A percentile compares a stretch with the other conserved stretches of the same genome.
These are phyloP conservation scores for Eucalyptus sp. DNA, from an alignment of 345 rosid genomes.

Conservation along the genomic window DNA sequence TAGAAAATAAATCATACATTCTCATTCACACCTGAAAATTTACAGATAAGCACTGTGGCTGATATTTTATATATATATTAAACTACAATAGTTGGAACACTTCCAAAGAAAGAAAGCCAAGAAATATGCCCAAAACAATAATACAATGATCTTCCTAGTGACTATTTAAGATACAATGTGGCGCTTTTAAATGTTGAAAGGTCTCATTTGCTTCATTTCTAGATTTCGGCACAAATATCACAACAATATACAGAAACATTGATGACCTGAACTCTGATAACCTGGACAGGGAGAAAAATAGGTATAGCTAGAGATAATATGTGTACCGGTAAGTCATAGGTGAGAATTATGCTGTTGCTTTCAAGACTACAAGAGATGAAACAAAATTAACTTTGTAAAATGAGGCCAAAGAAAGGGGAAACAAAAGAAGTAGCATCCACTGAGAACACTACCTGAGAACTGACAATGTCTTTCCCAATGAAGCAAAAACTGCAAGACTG, in stretches of 20 bases:
- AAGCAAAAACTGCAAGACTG: conserved; percentile 54
- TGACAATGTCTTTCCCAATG: conserved; percentile 70
- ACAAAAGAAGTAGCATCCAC: not conserved
- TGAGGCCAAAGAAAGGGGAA: not conserved
- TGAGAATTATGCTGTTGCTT: conserved; percentile 55
- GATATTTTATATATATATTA: not conserved
- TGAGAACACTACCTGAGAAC: conserved; percentile 43
- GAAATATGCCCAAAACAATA: not conserved
- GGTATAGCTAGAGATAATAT: not conserved
- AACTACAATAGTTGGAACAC: not conserved
- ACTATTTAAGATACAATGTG: not conserved
- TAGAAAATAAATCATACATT: not conserved
- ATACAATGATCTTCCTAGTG: not conserved
- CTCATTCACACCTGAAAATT: not conserved
- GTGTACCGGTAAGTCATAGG: conserved; percentile 69
- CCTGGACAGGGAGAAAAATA: not conserved
- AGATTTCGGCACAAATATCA: not conserved
- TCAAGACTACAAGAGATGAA: conserved; percentile 38
- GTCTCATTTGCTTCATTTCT: not conserved
- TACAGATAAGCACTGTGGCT: not conserved
- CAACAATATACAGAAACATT: not conserved
- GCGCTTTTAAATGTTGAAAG: not conserved
- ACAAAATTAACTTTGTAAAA: not conserved
- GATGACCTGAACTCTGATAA: not conserved
- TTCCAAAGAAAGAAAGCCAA: not conserved